These are phyloP conservation scores for Colletotrichum siamense DNA, from an alignment of 2,329 filamentous ascomycete genomes.

Conservation along the genomic window DNA sequence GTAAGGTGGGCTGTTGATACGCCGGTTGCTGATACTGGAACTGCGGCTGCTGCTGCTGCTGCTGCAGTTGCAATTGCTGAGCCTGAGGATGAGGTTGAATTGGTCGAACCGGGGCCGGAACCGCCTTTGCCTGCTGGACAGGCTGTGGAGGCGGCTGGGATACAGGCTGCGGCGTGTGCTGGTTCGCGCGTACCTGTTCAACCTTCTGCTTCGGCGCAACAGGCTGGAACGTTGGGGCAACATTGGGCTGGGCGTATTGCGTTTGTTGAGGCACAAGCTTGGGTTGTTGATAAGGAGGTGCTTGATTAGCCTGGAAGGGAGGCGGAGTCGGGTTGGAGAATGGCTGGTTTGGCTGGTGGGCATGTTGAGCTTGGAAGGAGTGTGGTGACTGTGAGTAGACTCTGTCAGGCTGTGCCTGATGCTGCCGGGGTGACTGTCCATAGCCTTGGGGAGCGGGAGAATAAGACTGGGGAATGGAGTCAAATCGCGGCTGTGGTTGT, in stretches of 20 bases:
- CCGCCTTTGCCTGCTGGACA: slow-evolving; percentile 22
- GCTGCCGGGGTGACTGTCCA: slow-evolving; percentile 28
- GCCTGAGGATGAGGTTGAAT: slow-evolving; percentile 4
- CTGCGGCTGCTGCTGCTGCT: background rate
- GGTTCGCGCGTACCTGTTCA: background rate
- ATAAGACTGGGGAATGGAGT: slow-evolving; percentile 13
- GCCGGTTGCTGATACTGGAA: background rate
- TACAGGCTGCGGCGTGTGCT: background rate
- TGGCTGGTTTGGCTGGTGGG: slow-evolving; percentile 9
- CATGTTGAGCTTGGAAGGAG: slow-evolving; percentile 12
- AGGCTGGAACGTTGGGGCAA: slow-evolving; percentile 7
- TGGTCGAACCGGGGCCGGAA: background rate
- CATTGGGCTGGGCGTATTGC: slow-evolving; percentile 2
- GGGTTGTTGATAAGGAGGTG: slow-evolving; percentile 16
- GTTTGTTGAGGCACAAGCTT: slow-evolving; percentile 21
- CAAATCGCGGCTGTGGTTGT: slow-evolving; percentile 30
- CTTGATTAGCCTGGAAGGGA: slow-evolving; percentile 10
- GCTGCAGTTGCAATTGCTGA: background rate
- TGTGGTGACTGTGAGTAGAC: slow-evolving; percentile 22
- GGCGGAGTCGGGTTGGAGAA: slow-evolving; percentile 17
- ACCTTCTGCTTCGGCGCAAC: slow-evolving; percentile 5
- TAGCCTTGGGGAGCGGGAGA: slow-evolving; percentile 29
- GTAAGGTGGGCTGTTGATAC: background rate
- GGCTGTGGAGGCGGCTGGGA: slow-evolving; percentile 23
- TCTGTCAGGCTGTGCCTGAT: slow-evolving; percentile 19